Percentiles rank a stretch among this genome's conserved stretches.
These are phyloP conservation scores for Aurantiochytrium sp. DNA, from an alignment of 108 stramenopile species.

Conservation along the genomic window DNA sequence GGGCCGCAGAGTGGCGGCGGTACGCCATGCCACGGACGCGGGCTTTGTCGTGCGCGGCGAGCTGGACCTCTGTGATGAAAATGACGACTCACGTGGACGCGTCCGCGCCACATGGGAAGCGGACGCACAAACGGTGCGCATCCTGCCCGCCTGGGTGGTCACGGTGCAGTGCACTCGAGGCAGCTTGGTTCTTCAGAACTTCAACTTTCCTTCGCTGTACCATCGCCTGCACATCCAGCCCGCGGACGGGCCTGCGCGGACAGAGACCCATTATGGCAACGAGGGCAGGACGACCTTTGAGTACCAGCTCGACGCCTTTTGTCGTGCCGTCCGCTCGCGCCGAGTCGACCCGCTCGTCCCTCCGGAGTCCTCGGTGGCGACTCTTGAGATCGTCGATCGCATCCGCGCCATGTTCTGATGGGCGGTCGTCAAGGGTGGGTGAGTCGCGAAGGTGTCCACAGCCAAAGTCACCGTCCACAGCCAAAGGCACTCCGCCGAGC, in stretches of 20 bases:
- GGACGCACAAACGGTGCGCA: not conserved
- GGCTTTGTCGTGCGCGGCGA: not conserved
- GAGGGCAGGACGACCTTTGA: not conserved
- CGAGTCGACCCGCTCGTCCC: not conserved
- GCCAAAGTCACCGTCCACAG: no score
- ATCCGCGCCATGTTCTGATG: not conserved
- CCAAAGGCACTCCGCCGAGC: no score
- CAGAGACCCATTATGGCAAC: not conserved
- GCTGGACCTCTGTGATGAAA: not conserved
- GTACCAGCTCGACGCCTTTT: not conserved
- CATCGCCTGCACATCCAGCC: not conserved
- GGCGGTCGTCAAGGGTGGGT: no score
- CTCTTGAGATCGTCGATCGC: not conserved
- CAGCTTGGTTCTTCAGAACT: not conserved
- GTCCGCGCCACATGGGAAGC: not conserved
- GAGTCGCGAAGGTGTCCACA: no score
- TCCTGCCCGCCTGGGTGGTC: not conserved
- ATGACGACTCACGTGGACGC: not conserved
- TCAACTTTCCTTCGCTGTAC: not conserved
- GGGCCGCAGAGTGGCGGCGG: not conserved
- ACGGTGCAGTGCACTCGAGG: not conserved
- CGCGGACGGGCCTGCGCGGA: not conserved
- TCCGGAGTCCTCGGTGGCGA: not conserved
- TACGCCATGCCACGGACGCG: not conserved
- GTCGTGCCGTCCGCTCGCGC: not conserved